These are phyloP conservation scores for Neonectria sp. DNA, from an alignment of 2,329 filamentous ascomycete species.

Conservation along the genomic window DNA sequence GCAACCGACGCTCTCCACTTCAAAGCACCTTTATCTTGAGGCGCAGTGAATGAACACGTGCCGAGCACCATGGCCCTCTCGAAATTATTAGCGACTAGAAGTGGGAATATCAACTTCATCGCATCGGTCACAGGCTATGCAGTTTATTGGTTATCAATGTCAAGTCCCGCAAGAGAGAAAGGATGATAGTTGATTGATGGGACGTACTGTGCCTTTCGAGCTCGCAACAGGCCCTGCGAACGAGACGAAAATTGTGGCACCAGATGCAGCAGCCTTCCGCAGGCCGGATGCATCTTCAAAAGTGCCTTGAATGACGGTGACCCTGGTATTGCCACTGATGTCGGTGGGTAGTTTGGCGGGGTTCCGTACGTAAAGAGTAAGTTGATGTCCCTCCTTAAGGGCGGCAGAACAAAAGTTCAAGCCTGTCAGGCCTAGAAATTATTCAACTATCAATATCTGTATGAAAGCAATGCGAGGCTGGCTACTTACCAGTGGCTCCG, in stretches of 20 bases:
- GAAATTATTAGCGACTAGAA: neutral
- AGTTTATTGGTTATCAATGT: neutral
- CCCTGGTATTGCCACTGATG: neutral
- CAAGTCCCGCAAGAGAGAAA: no score
- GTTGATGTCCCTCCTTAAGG: neutral
- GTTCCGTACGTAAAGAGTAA: neutral
- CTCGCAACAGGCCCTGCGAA: neutral
- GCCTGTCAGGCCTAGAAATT: neutral
- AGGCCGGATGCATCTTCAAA: neutral
- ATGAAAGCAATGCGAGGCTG: no score
- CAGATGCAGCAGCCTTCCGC: neutral
- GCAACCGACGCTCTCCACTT: neutral
- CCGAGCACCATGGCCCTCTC: neutral
- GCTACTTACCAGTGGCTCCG: neutral
- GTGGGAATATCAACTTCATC: neutral
- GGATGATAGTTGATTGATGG: neutral
- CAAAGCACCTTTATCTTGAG: neutral
- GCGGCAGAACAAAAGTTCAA: neutral
- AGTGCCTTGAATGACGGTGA: neutral
- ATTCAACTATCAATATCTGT: no score
- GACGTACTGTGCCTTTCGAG: slow-evolving; percentile 1
- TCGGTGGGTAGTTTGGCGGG: neutral
- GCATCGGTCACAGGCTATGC: neutral
- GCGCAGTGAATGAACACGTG: neutral
- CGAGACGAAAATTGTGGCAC: neutral